Evolutionary conservation across 2,329 filamentous ascomycete genomes (phyloP).

Genomic region (Ophiognomonia clavigignenti-juglandacearum): DNA sequence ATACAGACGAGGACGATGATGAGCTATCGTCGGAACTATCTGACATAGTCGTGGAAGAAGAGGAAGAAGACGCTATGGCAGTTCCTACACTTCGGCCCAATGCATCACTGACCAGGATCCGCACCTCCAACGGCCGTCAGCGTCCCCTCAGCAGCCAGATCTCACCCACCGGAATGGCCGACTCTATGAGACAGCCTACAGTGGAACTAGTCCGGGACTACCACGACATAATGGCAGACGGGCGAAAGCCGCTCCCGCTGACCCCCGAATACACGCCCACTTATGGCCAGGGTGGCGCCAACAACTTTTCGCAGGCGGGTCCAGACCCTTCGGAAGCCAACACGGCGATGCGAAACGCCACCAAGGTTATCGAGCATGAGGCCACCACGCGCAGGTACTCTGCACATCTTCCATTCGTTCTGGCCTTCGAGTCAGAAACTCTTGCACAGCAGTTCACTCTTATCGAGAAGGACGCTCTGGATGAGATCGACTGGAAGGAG

Average conservation of each 20-base stretch:
- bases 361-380: constrained; percentile 24
- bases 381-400: constrained; percentile 34
- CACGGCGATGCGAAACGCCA: constrained; percentile 32
- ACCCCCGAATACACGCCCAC: constrained; percentile 47
- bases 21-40: constrained; percentile 63
- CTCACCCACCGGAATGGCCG: constrained; percentile 43
- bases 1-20: constrained; percentile 43
- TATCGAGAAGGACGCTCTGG: constrained; percentile 79
- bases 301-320: constrained; percentile 21
- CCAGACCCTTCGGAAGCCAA: constrained; percentile 28
- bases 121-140: constrained; percentile 20
- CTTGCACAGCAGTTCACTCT: constrained; percentile 80
- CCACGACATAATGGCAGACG: constrained; percentile 37
- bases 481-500: constrained; percentile 86
- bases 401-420: constrained; percentile 71
- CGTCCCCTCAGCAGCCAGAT: constrained; percentile 24
- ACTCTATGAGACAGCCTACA: constrained; percentile 38
- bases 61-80: constrained; percentile 21
- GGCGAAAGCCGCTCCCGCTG: constrained; percentile 40
- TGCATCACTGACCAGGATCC: constrained; percentile 1
- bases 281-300: constrained; percentile 32
- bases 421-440: constrained; percentile 74
- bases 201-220: constrained; percentile 31
- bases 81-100: constrained; percentile 23
- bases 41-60: constrained; percentile 37